These are phyloP conservation scores for Camelina sativa DNA, from an alignment of 345 rosid genomes.

Conservation along the genomic window DNA sequence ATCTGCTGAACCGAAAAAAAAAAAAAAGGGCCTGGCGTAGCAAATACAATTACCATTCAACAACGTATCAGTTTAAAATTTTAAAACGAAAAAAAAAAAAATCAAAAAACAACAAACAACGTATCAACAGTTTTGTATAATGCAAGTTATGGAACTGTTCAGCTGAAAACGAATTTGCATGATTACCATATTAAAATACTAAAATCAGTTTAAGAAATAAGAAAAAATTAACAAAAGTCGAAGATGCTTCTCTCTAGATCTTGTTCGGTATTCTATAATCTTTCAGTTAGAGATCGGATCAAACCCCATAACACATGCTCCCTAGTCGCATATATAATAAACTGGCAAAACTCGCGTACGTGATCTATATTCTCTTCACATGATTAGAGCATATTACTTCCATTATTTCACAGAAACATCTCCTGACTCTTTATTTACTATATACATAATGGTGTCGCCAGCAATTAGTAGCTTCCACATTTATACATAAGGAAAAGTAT, in stretches of 20 bases:
- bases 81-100: too few species aligned
- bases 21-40: too few species aligned
- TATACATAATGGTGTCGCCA: conserved; percentile 10
- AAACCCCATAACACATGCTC: conserved; percentile 19
- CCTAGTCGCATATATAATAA: not conserved
- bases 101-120: too few species aligned
- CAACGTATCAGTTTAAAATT: too few species aligned
- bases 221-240: not conserved
- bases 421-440: conserved; percentile 25
- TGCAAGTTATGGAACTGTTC: not conserved
- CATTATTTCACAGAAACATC: conserved; percentile 27
- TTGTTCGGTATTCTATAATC: conserved; percentile 1
- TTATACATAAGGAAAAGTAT: not conserved
- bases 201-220: not conserved
- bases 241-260: conserved; percentile 31
- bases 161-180: conserved; percentile 12
- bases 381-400: conserved; percentile 22
- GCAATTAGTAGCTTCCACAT: not conserved
- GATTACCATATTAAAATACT: not conserved
- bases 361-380: conserved; percentile 34
- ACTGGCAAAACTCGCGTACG: not conserved
- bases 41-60: too few species aligned
- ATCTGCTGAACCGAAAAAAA: too few species aligned
- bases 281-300: conserved; percentile 31
- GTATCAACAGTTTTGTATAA: too few species aligned